Percentiles rank a stretch among this genome's conserved stretches.
Evolutionary conservation across 2,329 filamentous ascomycete species (phyloP).

Genomic region (Leptographium radiaticola): DNA sequence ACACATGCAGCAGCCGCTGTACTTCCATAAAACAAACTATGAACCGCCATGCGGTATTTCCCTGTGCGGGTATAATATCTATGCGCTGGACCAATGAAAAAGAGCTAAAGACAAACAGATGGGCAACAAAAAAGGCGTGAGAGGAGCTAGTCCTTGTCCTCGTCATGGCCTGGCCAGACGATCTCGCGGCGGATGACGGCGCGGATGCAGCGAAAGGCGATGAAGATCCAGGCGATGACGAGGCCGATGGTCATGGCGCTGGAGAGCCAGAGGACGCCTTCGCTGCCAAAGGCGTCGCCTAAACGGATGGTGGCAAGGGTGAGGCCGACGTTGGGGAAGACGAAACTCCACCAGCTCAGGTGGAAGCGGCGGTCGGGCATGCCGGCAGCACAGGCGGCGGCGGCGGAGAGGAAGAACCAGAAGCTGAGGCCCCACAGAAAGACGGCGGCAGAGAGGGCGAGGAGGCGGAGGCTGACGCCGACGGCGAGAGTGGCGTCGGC

Average conservation of each 20-base stretch:
- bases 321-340: constrained; percentile 54
- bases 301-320: constrained; percentile 45
- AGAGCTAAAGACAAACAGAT: too few species aligned
- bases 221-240: constrained; percentile 40
- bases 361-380: constrained; percentile 23
- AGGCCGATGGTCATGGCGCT: constrained; percentile 42
- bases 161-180: constrained; percentile 37
- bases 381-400: constrained; percentile 27
- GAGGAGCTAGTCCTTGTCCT: background rate
- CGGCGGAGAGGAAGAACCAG: constrained; percentile 43
- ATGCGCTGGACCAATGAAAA: too few species aligned
- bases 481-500: constrained; percentile 5
- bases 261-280: constrained; percentile 37
- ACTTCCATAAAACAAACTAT: too few species aligned
- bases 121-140: too few species aligned
- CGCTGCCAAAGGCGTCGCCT: constrained; percentile 37
- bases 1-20: too few species aligned
- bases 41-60: too few species aligned
- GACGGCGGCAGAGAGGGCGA: constrained; percentile 31
- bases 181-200: constrained; percentile 39
- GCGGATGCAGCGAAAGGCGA: constrained; percentile 32
- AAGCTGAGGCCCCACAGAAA: constrained; percentile 51
- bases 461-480: constrained; percentile 12
- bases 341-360: constrained; percentile 48
- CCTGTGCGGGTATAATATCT: too few species aligned